phyloP scores from a whole-genome alignment of 2,329 filamentous ascomycete genomes.

The Neobulgaria alba region DNA sequence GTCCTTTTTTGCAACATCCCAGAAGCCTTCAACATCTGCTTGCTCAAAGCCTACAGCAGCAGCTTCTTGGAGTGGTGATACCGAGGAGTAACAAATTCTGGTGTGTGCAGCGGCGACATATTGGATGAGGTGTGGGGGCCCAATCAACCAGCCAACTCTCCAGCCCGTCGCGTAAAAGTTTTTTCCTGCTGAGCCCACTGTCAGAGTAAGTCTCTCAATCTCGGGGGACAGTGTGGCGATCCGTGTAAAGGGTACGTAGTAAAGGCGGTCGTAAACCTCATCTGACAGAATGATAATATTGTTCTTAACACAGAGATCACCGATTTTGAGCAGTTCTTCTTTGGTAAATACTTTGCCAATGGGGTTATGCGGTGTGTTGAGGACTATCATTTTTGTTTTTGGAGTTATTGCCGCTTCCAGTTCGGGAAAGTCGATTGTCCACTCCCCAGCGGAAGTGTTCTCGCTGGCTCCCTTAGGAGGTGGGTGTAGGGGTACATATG shows the following conservation, averaged over 20 bases:
- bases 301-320: conserved; percentile 82
- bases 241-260: conserved; percentile 90
- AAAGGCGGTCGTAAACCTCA: conserved; percentile 90
- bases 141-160: conserved; percentile 92
- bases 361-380: conserved; percentile 84
- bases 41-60: conserved; percentile 90
- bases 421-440: conserved; percentile 77
- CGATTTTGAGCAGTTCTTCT: conserved; percentile 76
- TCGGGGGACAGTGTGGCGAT: conserved; percentile 87
- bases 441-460: conserved; percentile 80
- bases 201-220: conserved; percentile 78
- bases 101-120: conserved; percentile 91
- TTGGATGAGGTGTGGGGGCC: conserved; percentile 78
- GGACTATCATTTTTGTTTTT: conserved; percentile 91
- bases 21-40: conserved; percentile 78
- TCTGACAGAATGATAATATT: conserved; percentile 90
- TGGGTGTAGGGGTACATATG: conserved; percentile 91
- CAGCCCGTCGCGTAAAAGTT: conserved; percentile 98
- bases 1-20: conserved; percentile 71
- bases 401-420: conserved; percentile 74
- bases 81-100: conserved; percentile 89
- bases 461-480: conserved; percentile 69
- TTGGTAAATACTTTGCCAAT: conserved; percentile 91
- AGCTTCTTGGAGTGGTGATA: conserved; percentile 90
- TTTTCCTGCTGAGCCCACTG: conserved; percentile 93